Percentiles rank a stretch among this genome's conserved stretches.
These are phyloP conservation scores for Phytophthora sojae DNA, from an alignment of 352 stramenopile species.

Conservation along the genomic window DNA sequence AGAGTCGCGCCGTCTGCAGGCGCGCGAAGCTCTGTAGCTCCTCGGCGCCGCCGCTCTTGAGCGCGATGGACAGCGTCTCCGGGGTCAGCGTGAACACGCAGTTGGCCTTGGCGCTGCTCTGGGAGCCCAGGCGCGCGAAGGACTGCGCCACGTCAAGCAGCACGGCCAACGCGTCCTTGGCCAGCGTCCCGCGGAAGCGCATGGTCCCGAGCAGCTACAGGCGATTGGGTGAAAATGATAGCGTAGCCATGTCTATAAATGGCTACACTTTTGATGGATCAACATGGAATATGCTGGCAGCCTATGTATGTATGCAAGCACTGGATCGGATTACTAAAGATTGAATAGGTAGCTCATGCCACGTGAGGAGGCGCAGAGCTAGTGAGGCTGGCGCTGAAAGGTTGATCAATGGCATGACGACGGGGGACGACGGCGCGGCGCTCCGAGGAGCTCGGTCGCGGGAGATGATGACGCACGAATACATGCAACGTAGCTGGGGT, in stretches of 20 bases:
- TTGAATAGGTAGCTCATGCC: constrained; percentile 50
- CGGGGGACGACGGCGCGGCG: constrained; percentile 27
- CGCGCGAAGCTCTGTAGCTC: constrained; percentile 84
- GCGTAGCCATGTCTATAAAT: constrained; percentile 5
- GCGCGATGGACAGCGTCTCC: constrained; percentile 65
- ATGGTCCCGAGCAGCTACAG: constrained; percentile 35
- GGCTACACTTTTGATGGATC: background rate
- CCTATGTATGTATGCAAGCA: constrained; percentile 25
- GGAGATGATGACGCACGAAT: constrained; percentile 38
- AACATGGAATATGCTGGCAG: constrained; percentile 6
- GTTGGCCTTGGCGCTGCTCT: constrained; percentile 61
- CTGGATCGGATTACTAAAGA: constrained; percentile 92
- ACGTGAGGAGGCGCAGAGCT: constrained; percentile 23
- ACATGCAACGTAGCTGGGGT: constrained; percentile 23
- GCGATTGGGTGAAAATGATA: constrained; percentile 26
- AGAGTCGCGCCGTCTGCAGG: constrained; percentile 69
- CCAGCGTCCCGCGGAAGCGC: constrained; percentile 82
- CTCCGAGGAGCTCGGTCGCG: constrained; percentile 25
- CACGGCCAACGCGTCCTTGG: constrained; percentile 78
- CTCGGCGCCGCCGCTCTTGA: constrained; percentile 75
- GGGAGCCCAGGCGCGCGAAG: constrained; percentile 67
- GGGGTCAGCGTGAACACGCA: constrained; percentile 82
- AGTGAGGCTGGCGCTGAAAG: constrained; percentile 19
- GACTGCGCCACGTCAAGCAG: constrained; percentile 81
- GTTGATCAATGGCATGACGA: constrained; percentile 13